These are phyloP conservation scores for Pythium diclinum DNA, from an alignment of 352 stramenopile genomes.

Conservation along the genomic window DNA sequence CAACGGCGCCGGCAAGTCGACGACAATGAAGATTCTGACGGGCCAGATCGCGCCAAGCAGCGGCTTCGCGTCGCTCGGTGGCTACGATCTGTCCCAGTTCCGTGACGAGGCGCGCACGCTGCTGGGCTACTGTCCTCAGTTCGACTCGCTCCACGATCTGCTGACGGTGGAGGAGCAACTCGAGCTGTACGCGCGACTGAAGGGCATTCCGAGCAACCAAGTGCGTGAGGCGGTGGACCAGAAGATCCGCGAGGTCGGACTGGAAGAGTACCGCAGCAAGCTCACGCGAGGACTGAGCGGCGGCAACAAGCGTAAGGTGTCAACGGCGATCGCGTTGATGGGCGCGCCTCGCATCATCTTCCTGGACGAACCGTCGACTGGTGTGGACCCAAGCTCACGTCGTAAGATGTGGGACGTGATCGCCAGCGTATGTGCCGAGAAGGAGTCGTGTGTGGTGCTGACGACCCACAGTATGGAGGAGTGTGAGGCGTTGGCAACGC, in stretches of 20 bases:
- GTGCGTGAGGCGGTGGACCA: conserved; percentile 29
- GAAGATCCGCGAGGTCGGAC: conserved; percentile 36
- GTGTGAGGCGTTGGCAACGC: conserved; percentile 67
- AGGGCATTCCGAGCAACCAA: conserved; percentile 36
- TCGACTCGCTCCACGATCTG: conserved; percentile 85
- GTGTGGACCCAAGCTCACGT: conserved; percentile 84
- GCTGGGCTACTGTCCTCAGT: conserved; percentile 84
- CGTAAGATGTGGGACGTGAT: conserved; percentile 92
- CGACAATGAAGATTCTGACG: conserved; percentile 76
- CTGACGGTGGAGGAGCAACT: conserved; percentile 85
- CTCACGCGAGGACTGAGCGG: conserved; percentile 45
- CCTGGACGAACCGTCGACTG: conserved; percentile 90
- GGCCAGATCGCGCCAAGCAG: conserved; percentile 38
- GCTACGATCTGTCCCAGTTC: conserved; percentile 27
- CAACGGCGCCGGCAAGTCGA: conserved; percentile 87
- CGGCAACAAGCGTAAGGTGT: conserved; percentile 96
- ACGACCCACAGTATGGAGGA: conserved; percentile 86
- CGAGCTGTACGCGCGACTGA: conserved; percentile 73
- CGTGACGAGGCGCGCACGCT: conserved; percentile 28
- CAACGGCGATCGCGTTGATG: conserved; percentile 94
- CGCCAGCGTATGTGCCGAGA: conserved; percentile 46
- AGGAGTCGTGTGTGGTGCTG: conserved; percentile 45
- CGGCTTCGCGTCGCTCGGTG: conserved; percentile 30
- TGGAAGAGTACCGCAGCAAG: conserved; percentile 36
- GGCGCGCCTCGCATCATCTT: conserved; percentile 90